A percentile compares a stretch with the other conserved stretches of the same genome.
phyloP scores from a whole-genome alignment of 106 monocot genomes.

The Allium sativum region DNA sequence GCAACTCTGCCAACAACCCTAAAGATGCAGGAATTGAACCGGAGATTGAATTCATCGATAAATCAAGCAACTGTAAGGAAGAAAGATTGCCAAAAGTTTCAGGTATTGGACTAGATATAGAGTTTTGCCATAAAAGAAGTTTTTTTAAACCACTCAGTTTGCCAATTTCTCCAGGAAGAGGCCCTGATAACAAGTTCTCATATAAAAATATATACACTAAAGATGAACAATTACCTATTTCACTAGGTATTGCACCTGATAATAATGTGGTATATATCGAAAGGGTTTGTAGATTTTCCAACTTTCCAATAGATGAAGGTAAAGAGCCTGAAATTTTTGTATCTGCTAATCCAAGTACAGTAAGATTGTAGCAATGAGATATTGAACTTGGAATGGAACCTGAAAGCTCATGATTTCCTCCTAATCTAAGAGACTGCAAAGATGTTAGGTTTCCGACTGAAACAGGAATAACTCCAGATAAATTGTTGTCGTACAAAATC shows the following conservation, averaged over 20 bases:
- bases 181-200: constrained; percentile 73
- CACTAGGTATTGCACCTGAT: constrained; percentile 68
- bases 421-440: constrained; percentile 58
- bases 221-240: constrained; percentile 60
- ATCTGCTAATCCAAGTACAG: constrained; percentile 72
- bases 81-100: constrained; percentile 56
- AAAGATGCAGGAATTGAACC: constrained; percentile 61
- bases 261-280: constrained; percentile 80
- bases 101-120: constrained; percentile 54
- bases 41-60: constrained; percentile 94
- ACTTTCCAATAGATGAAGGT: constrained; percentile 47
- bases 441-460: constrained; percentile 41
- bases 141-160: constrained; percentile 40
- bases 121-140: constrained; percentile 88
- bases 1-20: constrained; percentile 30
- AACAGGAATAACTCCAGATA: constrained; percentile 48
- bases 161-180: constrained; percentile 58
- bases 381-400: constrained; percentile 61
- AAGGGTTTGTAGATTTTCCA: constrained; percentile 55
- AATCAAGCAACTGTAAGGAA: constrained; percentile 52
- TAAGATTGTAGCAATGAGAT: constrained; percentile 43
- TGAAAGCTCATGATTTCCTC: constrained; percentile 69
- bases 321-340: constrained; percentile 73
- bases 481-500: constrained; percentile 67
- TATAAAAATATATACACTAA: constrained; percentile 75